Base-by-base conservation (phyloP, 1,139 yeast genomes). In the Geotrichum cucujoidarum region DNA sequence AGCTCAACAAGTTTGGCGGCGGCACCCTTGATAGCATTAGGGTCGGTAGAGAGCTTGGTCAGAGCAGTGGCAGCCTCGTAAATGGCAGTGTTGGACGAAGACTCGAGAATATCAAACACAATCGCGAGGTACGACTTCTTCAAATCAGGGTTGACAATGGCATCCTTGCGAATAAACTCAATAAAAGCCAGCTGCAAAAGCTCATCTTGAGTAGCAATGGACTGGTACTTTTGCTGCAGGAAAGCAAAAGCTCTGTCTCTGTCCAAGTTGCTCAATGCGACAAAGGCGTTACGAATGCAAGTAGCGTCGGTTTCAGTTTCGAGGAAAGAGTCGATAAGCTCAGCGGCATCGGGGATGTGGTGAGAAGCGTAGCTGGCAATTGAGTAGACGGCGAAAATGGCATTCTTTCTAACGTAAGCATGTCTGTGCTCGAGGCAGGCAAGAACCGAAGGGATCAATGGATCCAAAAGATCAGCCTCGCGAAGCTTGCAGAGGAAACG, bases 331-430 rank as follows among this genome's bases (percentile, higher is more conserved):
- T 76, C 74, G 57, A 92, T 76, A 56, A 90, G 75, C 57, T 87
- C 95, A 49, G 90, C 84, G 17, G 97, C 96, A 70, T 94, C 98
- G 6, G 98, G 98, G 46, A 89, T 78, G 65, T 94, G 77, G 66
- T 86, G 94, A 40, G 94, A 81, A 36, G 88, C 94, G 47, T 61
- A 60, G 61, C 81, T 77, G 66, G 78, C 84, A 60, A 94, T 87
- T 25, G 95, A 81, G 61, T 78, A 80, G 53, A 92, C 81, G 34
- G 97, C 95, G 67, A 92, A 83, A 33, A 89, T 92, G 8, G 98
- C 98, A 65, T 94, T 92, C 68, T 94, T 94, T 65, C 99, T 82
- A 53, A 94, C 98, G 64, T 94, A 94, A 8, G 98, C 95, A 67
- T 92, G 97, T 60, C 98, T 85, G 68, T 94, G 96, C 58, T 86